These are phyloP conservation scores for Nakazawaea peltata DNA, from an alignment of 805 yeast species.

Conservation along the genomic window DNA sequence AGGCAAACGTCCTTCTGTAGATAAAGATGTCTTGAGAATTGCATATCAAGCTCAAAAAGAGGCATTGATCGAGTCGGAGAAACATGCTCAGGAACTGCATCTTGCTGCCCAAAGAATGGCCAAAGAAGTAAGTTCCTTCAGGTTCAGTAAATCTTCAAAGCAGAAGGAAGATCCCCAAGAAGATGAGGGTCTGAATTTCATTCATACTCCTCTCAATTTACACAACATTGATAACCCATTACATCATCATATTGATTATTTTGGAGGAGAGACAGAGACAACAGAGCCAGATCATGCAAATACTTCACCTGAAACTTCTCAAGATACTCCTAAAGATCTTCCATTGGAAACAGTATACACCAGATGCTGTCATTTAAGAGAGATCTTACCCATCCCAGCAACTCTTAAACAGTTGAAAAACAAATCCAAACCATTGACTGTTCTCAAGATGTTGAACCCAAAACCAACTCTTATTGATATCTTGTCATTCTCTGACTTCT, in stretches of 20 bases:
- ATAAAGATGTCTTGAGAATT: constrained; percentile 39
- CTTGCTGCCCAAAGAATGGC: constrained; percentile 63
- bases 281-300: constrained; percentile 14
- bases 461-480: constrained; percentile 51
- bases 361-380: constrained; percentile 40
- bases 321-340: constrained; percentile 13
- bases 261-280: constrained; percentile 21
- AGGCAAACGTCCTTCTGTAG: constrained; percentile 22
- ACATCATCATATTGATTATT: constrained; percentile 35
- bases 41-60: constrained; percentile 54
- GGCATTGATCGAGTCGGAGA: constrained; percentile 52
- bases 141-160: constrained; percentile 17
- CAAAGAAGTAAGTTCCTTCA: constrained; percentile 48
- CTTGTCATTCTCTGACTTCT: constrained; percentile 48
- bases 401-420: constrained; percentile 45
- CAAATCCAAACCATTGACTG: constrained; percentile 43
- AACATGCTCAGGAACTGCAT: constrained; percentile 74
- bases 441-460: constrained; percentile 47
- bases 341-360: constrained; percentile 43
- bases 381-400: constrained; percentile 41
- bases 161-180: constrained; percentile 19
- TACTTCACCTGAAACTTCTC: background rate
- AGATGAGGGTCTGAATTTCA: constrained; percentile 10
- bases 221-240: constrained; percentile 65
- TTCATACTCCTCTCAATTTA: constrained; percentile 16